Conservation (phyloP, 257 asterid species). For the Gardenia jasminoides region DNA sequence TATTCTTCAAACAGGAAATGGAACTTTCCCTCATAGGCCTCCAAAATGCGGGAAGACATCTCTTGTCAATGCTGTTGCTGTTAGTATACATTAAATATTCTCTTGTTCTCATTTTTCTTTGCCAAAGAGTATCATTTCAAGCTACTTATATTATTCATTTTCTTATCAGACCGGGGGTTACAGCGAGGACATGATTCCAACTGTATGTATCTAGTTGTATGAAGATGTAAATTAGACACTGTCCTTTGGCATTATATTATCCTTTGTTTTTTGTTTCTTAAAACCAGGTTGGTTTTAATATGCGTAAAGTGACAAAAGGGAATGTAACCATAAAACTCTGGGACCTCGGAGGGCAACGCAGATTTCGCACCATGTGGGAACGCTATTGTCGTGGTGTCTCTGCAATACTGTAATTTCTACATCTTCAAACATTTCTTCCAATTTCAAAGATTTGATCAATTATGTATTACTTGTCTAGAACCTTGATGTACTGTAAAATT, state of each 20-base stretch:
- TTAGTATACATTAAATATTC: constrained; percentile 34
- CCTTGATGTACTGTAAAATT: background rate
- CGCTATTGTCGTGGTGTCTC: constrained; percentile 97
- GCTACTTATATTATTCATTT: constrained; percentile 22
- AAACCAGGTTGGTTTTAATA: constrained; percentile 84
- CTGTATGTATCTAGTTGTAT: constrained; percentile 52
- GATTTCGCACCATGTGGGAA: constrained; percentile 98
- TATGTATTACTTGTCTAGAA: background rate
- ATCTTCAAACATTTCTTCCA: background rate
- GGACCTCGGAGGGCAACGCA: constrained; percentile 97
- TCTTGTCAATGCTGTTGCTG: constrained; percentile 85
- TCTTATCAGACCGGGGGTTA: constrained; percentile 85
- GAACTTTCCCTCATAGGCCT: constrained; percentile 90
- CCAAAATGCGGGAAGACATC: constrained; percentile 91
- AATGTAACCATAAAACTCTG: constrained; percentile 91
- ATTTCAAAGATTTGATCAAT: background rate
- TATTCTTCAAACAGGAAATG: constrained; percentile 96
- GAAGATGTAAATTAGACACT: background rate
- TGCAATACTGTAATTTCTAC: constrained; percentile 65
- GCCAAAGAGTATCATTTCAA: constrained; percentile 2
- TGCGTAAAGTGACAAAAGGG: constrained; percentile 99
- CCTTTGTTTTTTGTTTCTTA: constrained; percentile 10
- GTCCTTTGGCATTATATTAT: background rate
- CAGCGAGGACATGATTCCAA: constrained; percentile 94
- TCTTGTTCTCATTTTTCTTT: constrained; percentile 1